Evolutionary conservation across 2,329 filamentous ascomycete species (phyloP).

Genomic region (Conoideocrella luteorostrata): DNA sequence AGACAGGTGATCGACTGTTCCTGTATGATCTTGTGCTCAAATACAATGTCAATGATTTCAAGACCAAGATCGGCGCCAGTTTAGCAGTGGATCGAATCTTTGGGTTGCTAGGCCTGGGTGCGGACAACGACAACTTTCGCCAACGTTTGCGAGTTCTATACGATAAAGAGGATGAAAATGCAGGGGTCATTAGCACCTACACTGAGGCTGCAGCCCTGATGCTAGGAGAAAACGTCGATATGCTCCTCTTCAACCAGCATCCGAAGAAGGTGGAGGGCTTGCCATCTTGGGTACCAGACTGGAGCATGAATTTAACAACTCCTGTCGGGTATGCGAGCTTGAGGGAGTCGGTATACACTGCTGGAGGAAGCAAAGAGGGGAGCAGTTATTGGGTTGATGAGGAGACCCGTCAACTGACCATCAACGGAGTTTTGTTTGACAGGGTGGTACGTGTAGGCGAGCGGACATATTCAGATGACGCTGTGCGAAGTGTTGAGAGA

Average conservation of each 20-base stretch:
- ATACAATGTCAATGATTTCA: constrained; percentile 21
- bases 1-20: constrained; percentile 6
- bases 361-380: constrained; percentile 13
- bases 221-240: constrained; percentile 17
- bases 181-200: constrained; percentile 10
- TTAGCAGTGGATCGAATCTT: constrained; percentile 25
- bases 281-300: constrained; percentile 30
- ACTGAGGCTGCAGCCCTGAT: constrained; percentile 17
- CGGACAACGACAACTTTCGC: constrained; percentile 14
- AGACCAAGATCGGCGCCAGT: constrained; percentile 19
- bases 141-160: constrained; percentile 12
- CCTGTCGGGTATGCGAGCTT: constrained; percentile 19
- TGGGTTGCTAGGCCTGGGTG: constrained; percentile 23
- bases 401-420: constrained; percentile 8
- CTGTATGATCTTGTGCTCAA: constrained; percentile 22
- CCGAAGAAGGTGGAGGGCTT: constrained; percentile 15
- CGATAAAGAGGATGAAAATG: background rate
- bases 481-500: background rate
- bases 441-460: constrained; percentile 16
- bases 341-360: constrained; percentile 15
- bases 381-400: constrained; percentile 6
- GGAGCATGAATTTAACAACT: constrained; percentile 21
- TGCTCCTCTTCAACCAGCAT: constrained; percentile 23
- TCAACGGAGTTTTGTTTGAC: constrained; percentile 18
- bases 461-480: constrained; percentile 8